These are phyloP conservation scores for Clitopilus hobsonii DNA, from an alignment of 768 basidiomycete species.

Conservation along the genomic window DNA sequence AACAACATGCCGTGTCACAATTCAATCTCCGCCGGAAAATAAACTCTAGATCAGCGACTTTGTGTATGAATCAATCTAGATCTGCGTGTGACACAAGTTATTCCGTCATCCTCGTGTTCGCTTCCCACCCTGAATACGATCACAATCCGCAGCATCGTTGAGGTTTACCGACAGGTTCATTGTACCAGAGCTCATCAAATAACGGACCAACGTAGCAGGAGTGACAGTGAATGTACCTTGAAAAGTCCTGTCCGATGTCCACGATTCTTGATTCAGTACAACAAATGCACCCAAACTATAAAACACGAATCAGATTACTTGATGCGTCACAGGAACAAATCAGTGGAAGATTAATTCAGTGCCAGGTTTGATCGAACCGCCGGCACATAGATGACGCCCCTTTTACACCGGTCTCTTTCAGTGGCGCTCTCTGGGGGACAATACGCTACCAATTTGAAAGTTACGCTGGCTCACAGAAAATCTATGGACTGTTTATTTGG, in stretches of 20 bases:
- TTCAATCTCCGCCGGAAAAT: not conserved
- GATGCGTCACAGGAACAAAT: conserved; percentile 1
- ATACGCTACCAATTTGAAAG: not conserved
- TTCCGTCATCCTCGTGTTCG: not conserved
- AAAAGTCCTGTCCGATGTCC: not conserved
- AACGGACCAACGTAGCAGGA: not conserved
- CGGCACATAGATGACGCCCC: not conserved
- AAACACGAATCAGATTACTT: not conserved
- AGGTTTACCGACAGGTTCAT: not conserved
- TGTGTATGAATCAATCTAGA: not conserved
- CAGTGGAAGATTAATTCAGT: not conserved
- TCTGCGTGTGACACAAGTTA: not conserved
- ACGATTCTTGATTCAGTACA: not conserved
- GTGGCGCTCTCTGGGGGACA: not conserved
- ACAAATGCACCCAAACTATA: not conserved
- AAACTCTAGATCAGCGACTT: not conserved
- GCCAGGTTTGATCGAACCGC: not conserved
- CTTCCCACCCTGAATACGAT: not conserved
- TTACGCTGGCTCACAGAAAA: not conserved
- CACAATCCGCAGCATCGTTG: not conserved
- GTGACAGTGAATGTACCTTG: not conserved
- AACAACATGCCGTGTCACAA: not conserved
- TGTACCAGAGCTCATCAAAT: not conserved
- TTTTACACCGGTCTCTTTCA: not conserved
- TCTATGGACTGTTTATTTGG: too few relatives aligned